phyloP scores from a whole-genome alignment of 305 asterid species.

The Solanum hybrid region DNA sequence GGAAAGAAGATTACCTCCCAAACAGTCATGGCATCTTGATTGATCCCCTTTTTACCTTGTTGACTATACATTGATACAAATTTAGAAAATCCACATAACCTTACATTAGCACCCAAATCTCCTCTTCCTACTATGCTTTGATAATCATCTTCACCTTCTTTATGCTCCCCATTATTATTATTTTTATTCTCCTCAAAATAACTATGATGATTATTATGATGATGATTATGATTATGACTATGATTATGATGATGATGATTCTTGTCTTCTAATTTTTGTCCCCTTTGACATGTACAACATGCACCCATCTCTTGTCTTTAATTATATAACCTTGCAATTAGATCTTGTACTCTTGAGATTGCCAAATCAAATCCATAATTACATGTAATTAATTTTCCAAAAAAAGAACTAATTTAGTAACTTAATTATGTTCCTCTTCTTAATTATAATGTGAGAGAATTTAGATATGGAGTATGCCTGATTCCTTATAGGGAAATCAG shows the following conservation, averaged over 20 bases:
- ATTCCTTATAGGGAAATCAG: neutral
- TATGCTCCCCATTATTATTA: slow-evolving; percentile 17
- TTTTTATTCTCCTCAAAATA: slow-evolving; percentile 15
- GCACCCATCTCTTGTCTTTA: slow-evolving; percentile 49
- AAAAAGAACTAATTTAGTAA: neutral
- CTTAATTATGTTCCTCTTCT: neutral
- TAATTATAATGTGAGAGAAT: neutral
- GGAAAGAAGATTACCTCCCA: slow-evolving; percentile 56
- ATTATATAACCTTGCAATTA: neutral
- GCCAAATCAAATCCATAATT: neutral
- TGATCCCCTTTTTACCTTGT: slow-evolving; percentile 73
- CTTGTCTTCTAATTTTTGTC: slow-evolving; percentile 19
- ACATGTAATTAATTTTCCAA: neutral
- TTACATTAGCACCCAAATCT: slow-evolving; percentile 56
- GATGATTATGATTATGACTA: neutral
- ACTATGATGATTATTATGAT: neutral
- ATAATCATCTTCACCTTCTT: slow-evolving; percentile 22
- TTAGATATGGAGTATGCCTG: neutral
- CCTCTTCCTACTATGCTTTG: slow-evolving; percentile 37
- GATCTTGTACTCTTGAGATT: neutral
- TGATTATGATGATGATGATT: neutral
- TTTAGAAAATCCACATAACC: slow-evolving; percentile 68
- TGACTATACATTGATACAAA: slow-evolving; percentile 57
- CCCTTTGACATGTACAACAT: slow-evolving; percentile 77
- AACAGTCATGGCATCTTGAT: slow-evolving; percentile 96